Conservation (phyloP, 2,329 filamentous ascomycete genomes). For the Diatrype stigma region DNA sequence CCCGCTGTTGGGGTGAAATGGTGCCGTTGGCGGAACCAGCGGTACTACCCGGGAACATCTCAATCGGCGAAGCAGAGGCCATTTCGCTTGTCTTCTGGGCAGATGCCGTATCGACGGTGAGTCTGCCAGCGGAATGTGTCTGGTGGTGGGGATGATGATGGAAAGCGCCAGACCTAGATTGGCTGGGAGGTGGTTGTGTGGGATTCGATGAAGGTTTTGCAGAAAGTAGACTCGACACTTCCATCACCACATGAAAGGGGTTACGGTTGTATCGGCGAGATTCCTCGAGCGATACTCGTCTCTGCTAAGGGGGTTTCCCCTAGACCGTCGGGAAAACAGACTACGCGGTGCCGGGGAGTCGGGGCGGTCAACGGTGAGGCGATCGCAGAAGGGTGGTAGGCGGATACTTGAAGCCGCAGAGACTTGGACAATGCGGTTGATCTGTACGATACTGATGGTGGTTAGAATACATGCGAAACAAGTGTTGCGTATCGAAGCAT, state of each 20-base stretch:
- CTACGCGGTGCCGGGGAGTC: slow-evolving; percentile 5
- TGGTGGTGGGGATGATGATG: slow-evolving; percentile 15
- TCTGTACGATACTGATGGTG: slow-evolving; percentile 4
- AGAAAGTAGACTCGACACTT: slow-evolving; percentile 26
- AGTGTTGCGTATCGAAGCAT: slow-evolving; percentile 3
- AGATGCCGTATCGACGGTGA: slow-evolving; percentile 22
- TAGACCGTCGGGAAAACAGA: slow-evolving; percentile 6
- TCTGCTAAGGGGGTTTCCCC: slow-evolving; percentile 5
- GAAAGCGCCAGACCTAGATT: slow-evolving; percentile 24
- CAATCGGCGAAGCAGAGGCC: slow-evolving; percentile 44
- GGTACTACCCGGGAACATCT: slow-evolving; percentile 27
- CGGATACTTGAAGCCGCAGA: slow-evolving; percentile 4
- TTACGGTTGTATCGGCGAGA: slow-evolving; percentile 5
- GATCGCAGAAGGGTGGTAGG: slow-evolving; percentile 17
- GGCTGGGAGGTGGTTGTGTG: slow-evolving; percentile 13
- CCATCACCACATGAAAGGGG: slow-evolving; percentile 21
- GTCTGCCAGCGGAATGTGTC: slow-evolving; percentile 12
- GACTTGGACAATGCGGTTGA: slow-evolving; percentile 9
- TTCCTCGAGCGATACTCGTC: slow-evolving; percentile 8
- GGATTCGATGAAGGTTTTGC: slow-evolving; percentile 18
- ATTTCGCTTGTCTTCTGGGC: slow-evolving; percentile 31
- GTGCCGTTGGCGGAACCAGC: slow-evolving; percentile 39
- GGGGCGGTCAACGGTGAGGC: slow-evolving; percentile 17
- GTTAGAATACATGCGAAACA: slow-evolving; percentile 12
- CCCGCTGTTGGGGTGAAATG: slow-evolving; percentile 42